Evolutionary conservation across 257 asterid species (phyloP), one percentile per base, ranked within the genome.

Genomic region (Scutellaria galericulata): DNA sequence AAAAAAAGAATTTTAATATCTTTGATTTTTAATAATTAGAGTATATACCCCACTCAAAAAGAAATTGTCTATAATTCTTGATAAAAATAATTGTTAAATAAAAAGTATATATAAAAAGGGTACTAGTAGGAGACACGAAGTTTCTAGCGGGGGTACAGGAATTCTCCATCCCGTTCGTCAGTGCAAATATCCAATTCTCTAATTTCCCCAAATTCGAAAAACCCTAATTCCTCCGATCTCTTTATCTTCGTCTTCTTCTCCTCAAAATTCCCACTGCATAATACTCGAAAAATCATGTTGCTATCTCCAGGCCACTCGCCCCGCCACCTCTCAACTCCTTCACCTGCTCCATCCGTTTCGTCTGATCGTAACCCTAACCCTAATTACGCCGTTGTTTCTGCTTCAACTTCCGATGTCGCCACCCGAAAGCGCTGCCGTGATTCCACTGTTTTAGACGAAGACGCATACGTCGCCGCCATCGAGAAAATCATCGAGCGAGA

Each of bases 401-500:
- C 77, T 54, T 46, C 81, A 35, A 12, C 40, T 27, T 2, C 84
- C 40, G 73, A 78, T 46, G 18, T 22, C 15, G 40, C 75, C 60
- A 44, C 54, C 65, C 75, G 81, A 20, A 80, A 83, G 76, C 82
- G 86, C 64, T 78, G 79, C 62, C 81, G 88, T 0, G 72, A 75
- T 44, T 14, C 84, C 40, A 74, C 78, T 14, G 97, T 91, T 27
- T 85, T 94, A 11, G 97, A 91, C 60, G 97, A 94, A 71, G 99
- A 94, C 54, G 56, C 89, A 2, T 94, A 94, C 35, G 97, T 90
- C 1, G 97, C 95, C 24, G 81, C 97, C 7, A 86, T 94, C 35
- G 99, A 94, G 87, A 94, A 90, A 81, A 94, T 94, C 39, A 86
- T 94, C 86, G 97, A 94, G 80, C 91, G 97, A 13, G 97, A 94